Evolutionary conservation across 352 stramenopile genomes (phyloP), one percentile per base, ranked within the genome.

Genomic region (Phytophthora niederhauseri): DNA sequence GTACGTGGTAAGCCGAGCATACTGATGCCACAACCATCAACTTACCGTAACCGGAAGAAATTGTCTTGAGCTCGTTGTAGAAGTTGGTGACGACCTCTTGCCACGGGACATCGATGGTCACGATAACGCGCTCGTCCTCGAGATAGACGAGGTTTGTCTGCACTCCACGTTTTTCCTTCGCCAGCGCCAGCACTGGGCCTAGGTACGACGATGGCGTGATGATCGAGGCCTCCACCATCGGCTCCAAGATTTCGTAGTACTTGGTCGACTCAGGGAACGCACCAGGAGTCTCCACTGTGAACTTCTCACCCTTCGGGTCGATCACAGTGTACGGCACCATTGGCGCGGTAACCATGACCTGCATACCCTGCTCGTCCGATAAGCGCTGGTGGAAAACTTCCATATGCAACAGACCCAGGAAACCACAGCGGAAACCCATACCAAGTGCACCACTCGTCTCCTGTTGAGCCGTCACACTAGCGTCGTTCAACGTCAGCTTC

Each of bases 31-130:
- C 15, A 60, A 51, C 1, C 12, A 19, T 19, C 9, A 54, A 54
- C 22, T 22, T 54, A 77, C 97, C 98, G 70, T 99, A 99, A 26
- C 98, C 98, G 2, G 91, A 95, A 7, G 96, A 98, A 6, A 98
- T 86, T 30, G 90, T 98, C 83, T 99, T 99, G 49, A 99, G 79
- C 57, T 98, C 89, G 76, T 99, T 98, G 80, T 99, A 99, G 61
- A 99, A 99, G 77, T 99, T 98, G 24, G 89, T 99, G 54, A 99
- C 98, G 12, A 99, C 97, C 83, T 99, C 98, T 55, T 98, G 95
- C 98, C 97, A 99, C 34, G 98, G 98, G 41, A 99, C 90, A 51
- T 89, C 70, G 54, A 98, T 97, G 20, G 92, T 96, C 38, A 99
- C 90, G 52, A 99, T 78, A 70, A 99, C 94, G 7, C 86, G 95